Percentiles rank a stretch among this genome's conserved stretches.
Conservation (phyloP, 2,329 filamentous ascomycete species). For the Aspergillus amoenus region DNA sequence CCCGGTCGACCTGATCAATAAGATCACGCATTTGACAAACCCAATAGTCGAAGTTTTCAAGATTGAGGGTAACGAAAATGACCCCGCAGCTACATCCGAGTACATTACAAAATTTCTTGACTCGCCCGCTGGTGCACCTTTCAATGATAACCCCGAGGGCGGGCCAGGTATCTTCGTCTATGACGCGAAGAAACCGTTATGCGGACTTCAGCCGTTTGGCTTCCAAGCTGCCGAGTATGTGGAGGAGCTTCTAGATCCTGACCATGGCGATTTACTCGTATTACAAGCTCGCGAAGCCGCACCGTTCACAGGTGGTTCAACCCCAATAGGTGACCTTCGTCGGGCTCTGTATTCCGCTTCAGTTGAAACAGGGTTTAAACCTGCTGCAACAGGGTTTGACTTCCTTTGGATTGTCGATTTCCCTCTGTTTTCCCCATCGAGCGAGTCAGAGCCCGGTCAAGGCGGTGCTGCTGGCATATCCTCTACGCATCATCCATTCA, state of each 20-base stretch:
- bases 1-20: constrained; percentile 65
- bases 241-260: constrained; percentile 53
- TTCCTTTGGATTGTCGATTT: constrained; percentile 90
- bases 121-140: constrained; percentile 55
- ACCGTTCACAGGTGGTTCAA: constrained; percentile 71
- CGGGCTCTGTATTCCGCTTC: constrained; percentile 68
- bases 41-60: constrained; percentile 76
- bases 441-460: constrained; percentile 70
- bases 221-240: constrained; percentile 65
- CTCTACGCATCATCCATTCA: constrained; percentile 94
- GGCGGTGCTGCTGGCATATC: constrained; percentile 77
- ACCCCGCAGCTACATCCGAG: constrained; percentile 54
- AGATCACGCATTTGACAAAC: constrained; percentile 68
- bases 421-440: constrained; percentile 79
- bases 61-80: constrained; percentile 50
- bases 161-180: constrained; percentile 76
- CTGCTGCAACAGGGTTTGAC: constrained; percentile 53
- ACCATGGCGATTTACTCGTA: constrained; percentile 76
- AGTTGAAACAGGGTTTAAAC: constrained; percentile 61
- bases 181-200: constrained; percentile 70
- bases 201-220: constrained; percentile 75
- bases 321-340: constrained; percentile 69
- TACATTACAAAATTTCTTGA: constrained; percentile 74
- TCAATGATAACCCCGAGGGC: constrained; percentile 71
- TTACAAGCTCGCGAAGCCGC: constrained; percentile 72